Evolutionary conservation across 768 basidiomycete species (phyloP).

Genomic region (Scleroderma citrinum): DNA sequence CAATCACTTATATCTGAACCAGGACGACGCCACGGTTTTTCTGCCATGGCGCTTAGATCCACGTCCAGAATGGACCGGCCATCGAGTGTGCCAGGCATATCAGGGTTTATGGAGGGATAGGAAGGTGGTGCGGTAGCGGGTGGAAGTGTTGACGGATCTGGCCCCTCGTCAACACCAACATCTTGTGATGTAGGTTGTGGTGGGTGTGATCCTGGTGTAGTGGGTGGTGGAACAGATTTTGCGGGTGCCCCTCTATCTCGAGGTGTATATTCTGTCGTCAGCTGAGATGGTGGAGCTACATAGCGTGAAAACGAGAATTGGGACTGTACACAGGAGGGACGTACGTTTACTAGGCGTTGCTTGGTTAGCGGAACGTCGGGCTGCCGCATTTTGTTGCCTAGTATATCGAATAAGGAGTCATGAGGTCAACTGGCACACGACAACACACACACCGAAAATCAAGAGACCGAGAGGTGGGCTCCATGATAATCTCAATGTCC

Average conservation of each 20-base stretch:
- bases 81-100: conserved; percentile 57
- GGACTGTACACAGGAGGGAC: conserved; percentile 1
- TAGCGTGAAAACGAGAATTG: conserved; percentile 3
- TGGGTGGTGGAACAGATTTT: conserved; percentile 18
- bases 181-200: conserved; percentile 16
- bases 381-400: conserved; percentile 33
- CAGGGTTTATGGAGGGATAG: conserved; percentile 72
- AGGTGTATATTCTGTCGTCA: conserved; percentile 81
- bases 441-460: conserved; percentile 58
- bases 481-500: conserved; percentile 92
- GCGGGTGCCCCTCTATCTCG: conserved; percentile 52
- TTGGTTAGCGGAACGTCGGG: conserved; percentile 30
- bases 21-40: conserved; percentile 88
- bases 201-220: conserved; percentile 19
- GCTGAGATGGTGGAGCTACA: conserved; percentile 42
- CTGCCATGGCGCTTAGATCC: conserved; percentile 65
- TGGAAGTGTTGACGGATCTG: conserved; percentile 62
- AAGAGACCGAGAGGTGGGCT: conserved; percentile 62
- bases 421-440: conserved; percentile 1
- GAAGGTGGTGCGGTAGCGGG: conserved; percentile 68
- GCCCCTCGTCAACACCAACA: conserved; percentile 38
- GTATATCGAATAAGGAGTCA: conserved; percentile 1
- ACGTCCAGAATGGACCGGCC: conserved; percentile 81
- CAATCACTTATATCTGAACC: conserved; percentile 94
- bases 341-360: conserved; percentile 24